Percentiles rank a stretch among this genome's conserved stretches.
phyloP scores from a whole-genome alignment of 2,329 filamentous ascomycete genomes.

The Phoma sp. region DNA sequence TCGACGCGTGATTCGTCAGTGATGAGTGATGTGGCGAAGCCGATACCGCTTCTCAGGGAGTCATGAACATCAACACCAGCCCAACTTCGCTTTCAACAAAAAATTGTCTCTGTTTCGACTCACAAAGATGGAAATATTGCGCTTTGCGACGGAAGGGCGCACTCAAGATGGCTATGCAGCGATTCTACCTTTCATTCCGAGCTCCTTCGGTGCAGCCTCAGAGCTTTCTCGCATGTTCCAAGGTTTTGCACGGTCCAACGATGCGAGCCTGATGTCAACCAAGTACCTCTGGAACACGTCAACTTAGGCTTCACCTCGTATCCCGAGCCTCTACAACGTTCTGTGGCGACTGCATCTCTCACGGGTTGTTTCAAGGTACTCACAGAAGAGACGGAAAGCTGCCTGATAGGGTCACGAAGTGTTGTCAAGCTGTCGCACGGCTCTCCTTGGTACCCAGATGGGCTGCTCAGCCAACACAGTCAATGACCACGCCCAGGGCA shows the following conservation, averaged over 20 bases:
- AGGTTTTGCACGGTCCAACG: constrained; percentile 19
- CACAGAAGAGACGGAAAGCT: constrained; percentile 10
- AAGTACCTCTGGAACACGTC: constrained; percentile 14
- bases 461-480: not conserved
- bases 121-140: constrained; percentile 3
- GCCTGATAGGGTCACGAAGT: not conserved
- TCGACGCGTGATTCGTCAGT: constrained; percentile 38
- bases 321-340: not conserved
- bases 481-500: not conserved
- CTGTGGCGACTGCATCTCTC: not conserved
- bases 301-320: constrained; percentile 13
- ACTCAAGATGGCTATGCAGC: not conserved
- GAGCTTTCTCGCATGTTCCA: constrained; percentile 17
- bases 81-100: constrained; percentile 18
- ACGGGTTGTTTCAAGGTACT: not conserved
- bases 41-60: constrained; percentile 36
- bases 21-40: constrained; percentile 33
- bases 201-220: not conserved
- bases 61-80: constrained; percentile 29
- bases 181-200: not conserved
- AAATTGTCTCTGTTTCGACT: constrained; percentile 21
- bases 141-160: constrained; percentile 7
- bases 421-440: not conserved
- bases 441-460: constrained; percentile 4
- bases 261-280: constrained; percentile 7